Evolutionary conservation across 1,284 basidiomycete genomes (phyloP).

Genomic region (Schizopora paradoxa): DNA sequence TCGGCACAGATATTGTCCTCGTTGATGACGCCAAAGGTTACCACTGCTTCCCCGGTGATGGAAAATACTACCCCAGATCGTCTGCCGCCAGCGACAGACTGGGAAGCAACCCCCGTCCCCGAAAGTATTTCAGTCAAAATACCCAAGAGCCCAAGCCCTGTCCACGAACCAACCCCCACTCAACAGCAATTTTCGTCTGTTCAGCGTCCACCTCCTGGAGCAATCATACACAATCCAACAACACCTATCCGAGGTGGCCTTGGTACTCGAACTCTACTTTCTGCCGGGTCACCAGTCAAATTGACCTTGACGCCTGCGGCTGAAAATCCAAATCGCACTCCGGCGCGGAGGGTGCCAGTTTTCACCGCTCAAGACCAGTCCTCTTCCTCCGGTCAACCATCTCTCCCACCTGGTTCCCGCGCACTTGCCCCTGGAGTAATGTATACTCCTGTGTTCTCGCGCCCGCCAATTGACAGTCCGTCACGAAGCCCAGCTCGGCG

Average conservation of each 20-base stretch:
- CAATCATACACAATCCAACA: background rate
- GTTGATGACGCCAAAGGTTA: conserved; percentile 6
- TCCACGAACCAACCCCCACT: background rate
- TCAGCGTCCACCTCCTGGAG: conserved; percentile 13
- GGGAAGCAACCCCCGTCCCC: too few relatives aligned
- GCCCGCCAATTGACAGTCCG: conserved; percentile 14
- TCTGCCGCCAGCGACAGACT: too few relatives aligned
- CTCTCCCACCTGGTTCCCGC: background rate
- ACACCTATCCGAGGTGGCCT: conserved; percentile 2
- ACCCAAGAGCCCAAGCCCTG: too few relatives aligned
- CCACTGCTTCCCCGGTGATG: background rate
- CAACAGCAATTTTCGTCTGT: conserved; percentile 4
- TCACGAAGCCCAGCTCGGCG: conserved; percentile 20
- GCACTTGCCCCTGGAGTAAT: background rate
- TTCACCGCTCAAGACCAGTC: background rate
- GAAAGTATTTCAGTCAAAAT: too few relatives aligned
- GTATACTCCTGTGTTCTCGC: conserved; percentile 20
- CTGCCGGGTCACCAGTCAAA: conserved; percentile 12
- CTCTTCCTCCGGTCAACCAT: background rate
- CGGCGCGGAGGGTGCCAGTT: conserved; percentile 4
- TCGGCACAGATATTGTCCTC: conserved; percentile 9
- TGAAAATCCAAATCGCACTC: conserved; percentile 7
- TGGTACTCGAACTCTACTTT: background rate
- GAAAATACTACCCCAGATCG: background rate
- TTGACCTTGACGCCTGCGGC: conserved; percentile 3